A percentile compares a stretch with the other conserved stretches of the same genome.
Conservation (phyloP, 2,329 filamentous ascomycete genomes). For the Ceratocystis destructans region DNA sequence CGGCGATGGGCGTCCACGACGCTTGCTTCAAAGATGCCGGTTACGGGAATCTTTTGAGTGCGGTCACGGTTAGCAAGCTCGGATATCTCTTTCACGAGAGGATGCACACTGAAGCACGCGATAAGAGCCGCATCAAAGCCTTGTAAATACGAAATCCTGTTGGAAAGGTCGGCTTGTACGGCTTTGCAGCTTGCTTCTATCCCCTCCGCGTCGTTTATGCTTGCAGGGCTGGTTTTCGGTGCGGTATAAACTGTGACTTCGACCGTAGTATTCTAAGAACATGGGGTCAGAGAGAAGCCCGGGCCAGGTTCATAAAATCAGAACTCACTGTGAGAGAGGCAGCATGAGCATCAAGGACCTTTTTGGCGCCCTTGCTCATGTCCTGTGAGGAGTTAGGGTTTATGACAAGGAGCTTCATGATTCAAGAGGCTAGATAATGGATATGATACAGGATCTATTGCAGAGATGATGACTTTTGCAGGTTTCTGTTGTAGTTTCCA, state of each 20-base stretch:
- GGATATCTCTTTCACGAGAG: conserved; percentile 51
- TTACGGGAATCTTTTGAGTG: conserved; percentile 37
- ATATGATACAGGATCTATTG: background rate
- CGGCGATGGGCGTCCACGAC: conserved; percentile 48
- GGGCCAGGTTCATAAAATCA: background rate
- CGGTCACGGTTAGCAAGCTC: conserved; percentile 20
- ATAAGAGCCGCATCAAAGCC: conserved; percentile 64
- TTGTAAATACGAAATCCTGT: background rate
- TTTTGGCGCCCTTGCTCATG: conserved; percentile 56
- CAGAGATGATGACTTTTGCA: too few relatives aligned
- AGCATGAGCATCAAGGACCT: conserved; percentile 21
- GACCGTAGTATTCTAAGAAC: background rate
- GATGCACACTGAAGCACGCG: conserved; percentile 78
- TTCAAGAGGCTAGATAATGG: background rate
- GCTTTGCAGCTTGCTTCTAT: conserved; percentile 48
- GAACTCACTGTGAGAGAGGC: background rate
- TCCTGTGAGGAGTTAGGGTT: conserved; percentile 64
- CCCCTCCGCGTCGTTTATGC: conserved; percentile 65
- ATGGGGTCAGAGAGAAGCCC: background rate
- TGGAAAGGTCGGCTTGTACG: conserved; percentile 41
- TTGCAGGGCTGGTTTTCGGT: conserved; percentile 36
- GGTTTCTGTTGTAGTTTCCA: background rate
- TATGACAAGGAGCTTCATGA: conserved; percentile 48
- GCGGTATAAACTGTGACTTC: conserved; percentile 1
- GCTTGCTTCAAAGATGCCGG: conserved; percentile 80